Base-by-base conservation (phyloP, 2,329 filamentous ascomycete species). In the Furcasterigmium sp. region DNA sequence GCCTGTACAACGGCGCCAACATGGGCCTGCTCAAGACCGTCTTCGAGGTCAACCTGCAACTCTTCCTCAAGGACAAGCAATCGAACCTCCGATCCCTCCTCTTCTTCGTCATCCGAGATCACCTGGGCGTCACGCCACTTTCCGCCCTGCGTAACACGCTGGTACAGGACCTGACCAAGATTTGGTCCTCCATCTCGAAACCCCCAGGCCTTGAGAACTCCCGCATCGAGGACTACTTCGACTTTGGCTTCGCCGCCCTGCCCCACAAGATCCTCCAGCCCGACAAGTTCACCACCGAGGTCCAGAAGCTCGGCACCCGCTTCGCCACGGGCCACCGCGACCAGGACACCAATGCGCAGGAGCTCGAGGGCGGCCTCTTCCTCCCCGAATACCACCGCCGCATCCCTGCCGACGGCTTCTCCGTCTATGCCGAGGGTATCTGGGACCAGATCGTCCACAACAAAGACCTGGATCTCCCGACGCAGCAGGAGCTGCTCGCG, bases 361-460 rank as follows among this genome's bases (percentile, higher is more conserved):
- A 87, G 48, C 73, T 85, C 2, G 80, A 87, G 38, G 87, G 87
- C 13, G 87, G 87, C 5, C 78, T 98, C 5, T 93, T 98, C 60
- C 69, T 97, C 35, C 85, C 93, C 18, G 91, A 96, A 56, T 98
- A 98, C 62, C 93, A 98, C 67, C 80, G 93, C 48, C 79, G 93
- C 45, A 98, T 98, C 50, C 93, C 93, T 10, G 93, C 93, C 9
- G 93, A 98, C 63, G 93, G 93, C n/a, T 93, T 97, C 60, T 87
- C 91, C 0, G 76, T 90, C 46, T 98, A 98, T 56, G 91, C 93
- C 1, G 83, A 93, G 60, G 89, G 91, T 32, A 82, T 98, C 36
- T 98, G 93, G 93, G 91, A 97, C 57, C 91, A 97, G 67, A 98
- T 98, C 59, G 91, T 95, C 55, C 87, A 91, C 72, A 98, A 98